Base-by-base conservation (phyloP, 2,329 filamentous ascomycete genomes). In the Exserohilum rostratum region DNA sequence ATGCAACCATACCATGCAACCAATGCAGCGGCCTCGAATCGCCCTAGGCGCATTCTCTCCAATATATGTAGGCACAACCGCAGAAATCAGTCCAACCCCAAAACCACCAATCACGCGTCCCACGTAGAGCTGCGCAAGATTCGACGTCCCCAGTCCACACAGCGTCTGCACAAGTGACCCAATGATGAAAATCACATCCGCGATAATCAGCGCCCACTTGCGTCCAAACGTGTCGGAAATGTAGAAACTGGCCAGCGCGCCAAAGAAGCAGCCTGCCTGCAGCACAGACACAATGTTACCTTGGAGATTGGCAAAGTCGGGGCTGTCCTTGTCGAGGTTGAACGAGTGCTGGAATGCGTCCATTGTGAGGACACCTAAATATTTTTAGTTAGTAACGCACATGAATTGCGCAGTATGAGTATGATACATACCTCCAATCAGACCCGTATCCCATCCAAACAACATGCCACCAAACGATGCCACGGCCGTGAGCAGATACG, bases 41-140 rank as follows among this genome's bases (percentile, higher is more conserved):
- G 75, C 69, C 62, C 78, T 77, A 43, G 78, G 78, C 5, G 75
- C 77, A 54, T 78, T 78, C 57, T 79, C 77, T n/a, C 76, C 75
- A 55, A 78, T 77, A 51, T 78, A 78, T 0, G 76, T 78, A 3
- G 77, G 77, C 1, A 78, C 76, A 4, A 79, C 75, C 5, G 76
- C 76, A 46, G 66, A 72, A 29, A 78, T 77, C 33, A 78, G 57
- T 1, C 77, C 77, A 5, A 79, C 77, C 0, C 77, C 77, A 53
- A 79, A 78, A 0, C 77, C 77, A 13, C 77, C 77, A 53, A 79
- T 77, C 7, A 78, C 73, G 12, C 77, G 66, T 5, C 77, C 77
- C 12, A 78, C 66, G 38, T 79, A 79, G 4, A 79, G 62, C 50
- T 78, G 75, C 1, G 73, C 58, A 12, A 79, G 61, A 56, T 67